Conservation (phyloP, 1,139 yeast species). For the Kodamaea sp. region DNA sequence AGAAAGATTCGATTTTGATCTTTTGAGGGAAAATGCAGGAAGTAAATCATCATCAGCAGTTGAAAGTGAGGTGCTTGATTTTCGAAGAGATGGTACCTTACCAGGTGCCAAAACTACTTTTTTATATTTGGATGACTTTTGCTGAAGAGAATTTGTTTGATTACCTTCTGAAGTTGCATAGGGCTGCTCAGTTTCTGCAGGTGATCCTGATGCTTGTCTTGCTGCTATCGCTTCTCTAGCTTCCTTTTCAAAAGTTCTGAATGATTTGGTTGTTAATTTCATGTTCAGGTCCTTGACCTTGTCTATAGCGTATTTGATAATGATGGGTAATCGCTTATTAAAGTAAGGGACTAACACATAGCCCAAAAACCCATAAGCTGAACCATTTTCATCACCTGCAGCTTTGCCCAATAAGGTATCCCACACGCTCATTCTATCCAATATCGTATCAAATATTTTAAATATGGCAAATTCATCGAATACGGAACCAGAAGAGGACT, state of each 20-base stretch:
- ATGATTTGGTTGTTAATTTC: slow-evolving; percentile 20
- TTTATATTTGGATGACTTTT: slow-evolving; percentile 15
- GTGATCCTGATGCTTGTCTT: not conserved
- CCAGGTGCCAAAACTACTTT: slow-evolving; percentile 17
- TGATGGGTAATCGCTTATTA: slow-evolving; percentile 44
- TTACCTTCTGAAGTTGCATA: slow-evolving; percentile 2
- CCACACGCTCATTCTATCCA: slow-evolving; percentile 55
- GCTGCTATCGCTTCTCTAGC: slow-evolving; percentile 1
- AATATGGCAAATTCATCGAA: slow-evolving; percentile 18
- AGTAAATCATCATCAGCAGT: slow-evolving; percentile 19
- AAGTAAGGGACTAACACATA: slow-evolving; percentile 55
- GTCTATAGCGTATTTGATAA: slow-evolving; percentile 45
- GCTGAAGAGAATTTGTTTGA: not conserved
- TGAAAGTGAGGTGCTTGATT: slow-evolving; percentile 11
- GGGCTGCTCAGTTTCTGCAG: slow-evolving; percentile 1
- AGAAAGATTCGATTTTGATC: slow-evolving; percentile 44
- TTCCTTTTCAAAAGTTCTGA: slow-evolving; percentile 12
- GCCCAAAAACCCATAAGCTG: slow-evolving; percentile 49
- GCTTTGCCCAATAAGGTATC: slow-evolving; percentile 44
- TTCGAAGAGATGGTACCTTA: slow-evolving; percentile 18
- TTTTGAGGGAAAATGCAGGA: slow-evolving; percentile 33
- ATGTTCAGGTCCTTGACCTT: slow-evolving; percentile 49
- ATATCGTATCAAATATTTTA: slow-evolving; percentile 35
- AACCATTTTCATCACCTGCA: slow-evolving; percentile 26
- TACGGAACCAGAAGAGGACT: not conserved